These are phyloP conservation scores for Paecilomyces sp. DNA, from an alignment of 2,329 filamentous ascomycete species.

Conservation along the genomic window DNA sequence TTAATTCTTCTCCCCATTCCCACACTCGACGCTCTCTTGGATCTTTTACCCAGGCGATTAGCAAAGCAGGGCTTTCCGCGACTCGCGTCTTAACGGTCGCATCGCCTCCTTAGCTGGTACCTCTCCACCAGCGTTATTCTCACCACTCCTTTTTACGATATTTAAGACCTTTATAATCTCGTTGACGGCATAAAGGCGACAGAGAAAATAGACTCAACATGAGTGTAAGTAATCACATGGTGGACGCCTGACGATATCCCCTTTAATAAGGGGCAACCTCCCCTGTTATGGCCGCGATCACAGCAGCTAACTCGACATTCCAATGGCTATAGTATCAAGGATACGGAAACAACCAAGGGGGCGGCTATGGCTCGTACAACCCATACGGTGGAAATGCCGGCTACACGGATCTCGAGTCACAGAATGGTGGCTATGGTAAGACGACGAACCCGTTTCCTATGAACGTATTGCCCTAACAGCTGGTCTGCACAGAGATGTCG, in stretches of 20 bases:
- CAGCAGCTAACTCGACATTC: neutral
- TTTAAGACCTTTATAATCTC: neutral
- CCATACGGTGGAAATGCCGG: slow-evolving; percentile 37
- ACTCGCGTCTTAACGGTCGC: neutral
- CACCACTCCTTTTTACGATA: neutral
- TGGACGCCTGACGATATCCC: neutral
- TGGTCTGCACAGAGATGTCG: slow-evolving; percentile 19
- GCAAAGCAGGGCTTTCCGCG: neutral
- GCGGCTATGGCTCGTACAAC: slow-evolving; percentile 50
- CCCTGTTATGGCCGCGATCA: neutral
- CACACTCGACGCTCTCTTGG: slow-evolving; percentile 5
- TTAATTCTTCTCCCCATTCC: neutral
- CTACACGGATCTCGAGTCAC: slow-evolving; percentile 24
- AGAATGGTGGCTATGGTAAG: slow-evolving; percentile 31
- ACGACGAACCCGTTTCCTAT: neutral
- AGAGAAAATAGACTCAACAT: slow-evolving; percentile 3
- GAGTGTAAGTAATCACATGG: slow-evolving; percentile 8
- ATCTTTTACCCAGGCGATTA: neutral
- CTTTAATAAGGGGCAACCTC: neutral
- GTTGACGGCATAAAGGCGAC: neutral
- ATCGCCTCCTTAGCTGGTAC: neutral
- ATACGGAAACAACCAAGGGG: slow-evolving; percentile 16
- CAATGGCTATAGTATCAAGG: slow-evolving; percentile 16
- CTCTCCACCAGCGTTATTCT: neutral
- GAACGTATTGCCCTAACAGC: neutral